phyloP scores from a whole-genome alignment of 2,329 filamentous ascomycete genomes.

The Alternaria angustiovoidea region DNA sequence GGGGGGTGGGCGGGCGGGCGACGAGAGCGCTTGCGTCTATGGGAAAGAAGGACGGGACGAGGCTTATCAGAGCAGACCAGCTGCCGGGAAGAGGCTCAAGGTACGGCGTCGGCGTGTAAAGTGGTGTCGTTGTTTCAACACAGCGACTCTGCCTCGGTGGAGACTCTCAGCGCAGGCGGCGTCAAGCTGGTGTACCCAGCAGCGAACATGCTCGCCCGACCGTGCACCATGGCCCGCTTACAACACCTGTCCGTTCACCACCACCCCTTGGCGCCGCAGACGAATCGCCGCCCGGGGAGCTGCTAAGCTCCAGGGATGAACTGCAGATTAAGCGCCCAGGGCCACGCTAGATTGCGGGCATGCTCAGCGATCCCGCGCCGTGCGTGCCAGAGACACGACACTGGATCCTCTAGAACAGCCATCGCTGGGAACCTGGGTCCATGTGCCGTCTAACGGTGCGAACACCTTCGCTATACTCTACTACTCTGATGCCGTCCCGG shows the following conservation, averaged over 20 bases:
- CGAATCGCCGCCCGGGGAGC: constrained; percentile 15
- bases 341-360: constrained; percentile 14
- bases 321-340: constrained; percentile 26
- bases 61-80: constrained; percentile 34
- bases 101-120: constrained; percentile 6
- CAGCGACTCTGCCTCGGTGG: constrained; percentile 19
- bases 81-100: constrained; percentile 27
- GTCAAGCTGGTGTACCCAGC: constrained; percentile 14
- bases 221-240: constrained; percentile 17
- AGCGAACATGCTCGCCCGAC: constrained; percentile 16
- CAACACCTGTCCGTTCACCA: constrained; percentile 21
- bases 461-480: not conserved
- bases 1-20: constrained; percentile 28
- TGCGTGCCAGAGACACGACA: constrained; percentile 23
- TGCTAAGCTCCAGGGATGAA: constrained; percentile 17
- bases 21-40: constrained; percentile 23
- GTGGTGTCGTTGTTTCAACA: constrained; percentile 28
- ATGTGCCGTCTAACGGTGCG: not conserved
- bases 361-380: constrained; percentile 19
- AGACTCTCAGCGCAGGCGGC: constrained; percentile 15
- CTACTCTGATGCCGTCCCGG: not conserved
- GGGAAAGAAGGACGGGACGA: constrained; percentile 20
- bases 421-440: not conserved
- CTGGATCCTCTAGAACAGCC: constrained; percentile 20
- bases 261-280: constrained; percentile 13